Evolutionary conservation across 1,284 basidiomycete species (phyloP).

Genomic region (Cyathus olla): DNA sequence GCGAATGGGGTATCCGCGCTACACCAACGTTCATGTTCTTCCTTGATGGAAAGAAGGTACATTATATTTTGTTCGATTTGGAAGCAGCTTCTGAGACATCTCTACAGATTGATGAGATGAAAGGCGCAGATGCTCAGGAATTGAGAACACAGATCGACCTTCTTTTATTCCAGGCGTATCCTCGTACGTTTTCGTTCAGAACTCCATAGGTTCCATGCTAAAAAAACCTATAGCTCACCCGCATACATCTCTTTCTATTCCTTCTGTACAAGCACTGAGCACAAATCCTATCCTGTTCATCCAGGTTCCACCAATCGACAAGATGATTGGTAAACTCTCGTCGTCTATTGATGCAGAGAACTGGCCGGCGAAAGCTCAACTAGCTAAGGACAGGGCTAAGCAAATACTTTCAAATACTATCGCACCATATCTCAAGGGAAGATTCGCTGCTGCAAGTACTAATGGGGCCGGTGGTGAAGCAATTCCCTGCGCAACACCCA

Average conservation of each 20-base stretch:
- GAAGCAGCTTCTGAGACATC: neutral
- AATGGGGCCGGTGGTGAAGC: constrained; percentile 9
- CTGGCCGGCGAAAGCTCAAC: constrained; percentile 40
- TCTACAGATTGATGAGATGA: constrained; percentile 73
- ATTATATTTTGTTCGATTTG: constrained; percentile 12
- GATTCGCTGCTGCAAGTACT: constrained; percentile 39
- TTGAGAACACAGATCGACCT: constrained; percentile 78
- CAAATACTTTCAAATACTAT: constrained; percentile 59
- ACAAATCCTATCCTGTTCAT: constrained; percentile 83
- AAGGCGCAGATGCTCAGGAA: constrained; percentile 77
- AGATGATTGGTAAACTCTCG: constrained; percentile 71
- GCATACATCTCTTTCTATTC: constrained; percentile 73
- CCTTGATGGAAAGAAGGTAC: constrained; percentile 79
- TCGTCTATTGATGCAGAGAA: constrained; percentile 66
- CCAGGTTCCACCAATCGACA: constrained; percentile 77
- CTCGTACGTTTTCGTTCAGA: constrained; percentile 64
- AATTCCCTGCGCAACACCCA: constrained; percentile 42
- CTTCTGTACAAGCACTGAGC: constrained; percentile 72
- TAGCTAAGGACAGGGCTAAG: constrained; percentile 58
- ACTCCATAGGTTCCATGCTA: neutral
- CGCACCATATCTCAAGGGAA: constrained; percentile 76
- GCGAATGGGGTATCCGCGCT: constrained; percentile 75
- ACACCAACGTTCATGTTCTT: constrained; percentile 93
- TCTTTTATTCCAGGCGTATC: constrained; percentile 79
- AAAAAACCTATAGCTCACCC: constrained; percentile 69